Base-by-base conservation (phyloP, 1,139 yeast species). In the Debaryomyces subglobosus region DNA sequence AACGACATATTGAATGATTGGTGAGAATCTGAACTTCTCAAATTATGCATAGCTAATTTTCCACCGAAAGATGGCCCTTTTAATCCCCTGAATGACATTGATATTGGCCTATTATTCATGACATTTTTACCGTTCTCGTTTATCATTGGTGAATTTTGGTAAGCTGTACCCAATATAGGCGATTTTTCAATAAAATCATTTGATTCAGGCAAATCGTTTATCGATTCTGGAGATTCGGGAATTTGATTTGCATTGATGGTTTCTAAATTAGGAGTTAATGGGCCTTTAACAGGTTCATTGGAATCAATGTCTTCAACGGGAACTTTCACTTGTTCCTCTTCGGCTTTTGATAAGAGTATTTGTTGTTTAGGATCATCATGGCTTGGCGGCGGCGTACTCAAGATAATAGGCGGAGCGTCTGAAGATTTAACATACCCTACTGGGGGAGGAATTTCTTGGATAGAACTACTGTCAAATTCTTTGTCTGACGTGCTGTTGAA, bases 41-140 rank as follows among this genome's bases (percentile, higher is more conserved):
- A 56, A 37, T 64, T 56, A 45, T 63, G 71, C 39, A 58, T 61
- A 5, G 64, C 61, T 18, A 72, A 50, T 45, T 71, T 67, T 16
- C 72, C 68, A 8, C 68, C 75, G 55, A 82, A 79, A 1, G 81
- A 71, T 0, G 89, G 85, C 0, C 84, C 86, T 48, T 70, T 76
- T 49, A 85, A 64, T 0, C 90, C 90, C 55, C 78, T 78, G 64
- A 84, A 84, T 0, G 90, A 84, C 86, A 83, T 79, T 2, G 89
- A 83, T 5, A 84, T 71, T 12, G 89, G 89, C 52, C 89, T 70
- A 42, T 64, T 61, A 25, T 61, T 62, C 45, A 48, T 49, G 7
- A 49, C 45, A 21, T 49, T 48, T 23, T 45, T 56, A 1, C 61
- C 61, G 27, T 57, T 43, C 12, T 50, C 53, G 25, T 48, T 45